A percentile compares a stretch with the other conserved stretches of the same genome.
Conservation (phyloP, 345 rosid genomes). For the Abelmoschus esculentus region DNA sequence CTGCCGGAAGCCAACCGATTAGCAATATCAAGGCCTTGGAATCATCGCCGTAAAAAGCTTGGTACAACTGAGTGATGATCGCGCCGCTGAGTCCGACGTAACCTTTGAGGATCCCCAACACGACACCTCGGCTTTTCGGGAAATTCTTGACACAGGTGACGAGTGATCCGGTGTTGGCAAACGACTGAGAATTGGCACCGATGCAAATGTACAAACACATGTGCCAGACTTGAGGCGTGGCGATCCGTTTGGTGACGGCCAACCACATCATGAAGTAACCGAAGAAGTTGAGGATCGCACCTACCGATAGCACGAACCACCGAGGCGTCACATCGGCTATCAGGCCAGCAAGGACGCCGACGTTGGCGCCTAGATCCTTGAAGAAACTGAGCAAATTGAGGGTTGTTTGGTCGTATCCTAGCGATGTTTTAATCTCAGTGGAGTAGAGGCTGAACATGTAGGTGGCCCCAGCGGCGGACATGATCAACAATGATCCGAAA, state of each 20-base stretch:
- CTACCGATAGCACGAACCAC: constrained; percentile 48
- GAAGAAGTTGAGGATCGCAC: constrained; percentile 43
- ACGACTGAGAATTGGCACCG: constrained; percentile 57
- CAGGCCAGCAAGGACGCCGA: constrained; percentile 50
- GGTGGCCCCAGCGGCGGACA: constrained; percentile 55
- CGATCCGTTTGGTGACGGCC: constrained; percentile 33
- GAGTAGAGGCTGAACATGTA: constrained; percentile 59
- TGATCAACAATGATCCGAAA: constrained; percentile 49
- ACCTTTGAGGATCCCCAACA: constrained; percentile 52
- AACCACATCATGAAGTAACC: constrained; percentile 75
- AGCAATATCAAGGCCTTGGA: constrained; percentile 37
- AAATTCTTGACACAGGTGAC: constrained; percentile 63
- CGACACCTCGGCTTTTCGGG: constrained; percentile 49
- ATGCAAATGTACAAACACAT: constrained; percentile 61
- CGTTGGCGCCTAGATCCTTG: constrained; percentile 54
- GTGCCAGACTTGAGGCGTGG: constrained; percentile 40
- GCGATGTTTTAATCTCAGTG: constrained; percentile 19
- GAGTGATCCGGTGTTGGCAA: constrained; percentile 50
- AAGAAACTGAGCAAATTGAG: constrained; percentile 52
- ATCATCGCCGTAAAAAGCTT: constrained; percentile 37
- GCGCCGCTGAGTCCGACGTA: constrained; percentile 53
- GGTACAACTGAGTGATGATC: constrained; percentile 42
- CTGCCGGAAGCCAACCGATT: constrained; percentile 56
- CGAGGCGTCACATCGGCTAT: constrained; percentile 58
- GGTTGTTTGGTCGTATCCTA: constrained; percentile 57